phyloP scores from a whole-genome alignment of 176 grass and related monocot species.

The Eleusine coracana region DNA sequence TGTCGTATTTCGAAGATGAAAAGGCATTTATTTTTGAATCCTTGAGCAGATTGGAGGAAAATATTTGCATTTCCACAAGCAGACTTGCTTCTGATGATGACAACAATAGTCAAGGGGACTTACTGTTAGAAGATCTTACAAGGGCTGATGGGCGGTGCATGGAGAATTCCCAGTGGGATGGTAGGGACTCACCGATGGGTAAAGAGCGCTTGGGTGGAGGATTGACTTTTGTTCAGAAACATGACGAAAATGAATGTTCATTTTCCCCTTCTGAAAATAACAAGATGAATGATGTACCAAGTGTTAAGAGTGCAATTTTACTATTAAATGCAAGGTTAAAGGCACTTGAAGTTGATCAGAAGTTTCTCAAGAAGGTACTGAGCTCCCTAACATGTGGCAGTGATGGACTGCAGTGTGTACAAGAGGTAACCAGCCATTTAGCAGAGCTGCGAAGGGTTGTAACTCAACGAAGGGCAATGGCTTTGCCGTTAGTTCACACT shows the following conservation, averaged over 20 bases:
- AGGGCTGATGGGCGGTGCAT: slow-evolving; percentile 9
- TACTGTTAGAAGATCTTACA: slow-evolving; percentile 19
- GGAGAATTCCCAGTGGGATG: slow-evolving; percentile 3
- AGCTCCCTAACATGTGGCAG: slow-evolving; percentile 47
- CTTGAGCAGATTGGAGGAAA: slow-evolving; percentile 58
- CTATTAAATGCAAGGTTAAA: slow-evolving; percentile 43
- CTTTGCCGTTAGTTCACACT: slow-evolving; percentile 17
- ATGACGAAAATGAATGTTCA: slow-evolving; percentile 8
- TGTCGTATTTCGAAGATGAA: slow-evolving; percentile 58
- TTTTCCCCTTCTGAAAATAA: slow-evolving; percentile 5
- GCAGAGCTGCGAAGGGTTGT: slow-evolving; percentile 55
- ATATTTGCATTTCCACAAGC: slow-evolving; percentile 40
- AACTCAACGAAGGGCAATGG: slow-evolving; percentile 12
- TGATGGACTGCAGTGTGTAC: slow-evolving; percentile 55
- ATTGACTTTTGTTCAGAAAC: slow-evolving; percentile 29
- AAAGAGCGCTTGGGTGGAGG: not conserved
- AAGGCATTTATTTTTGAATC: slow-evolving; percentile 58
- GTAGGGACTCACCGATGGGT: not conserved
- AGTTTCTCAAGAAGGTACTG: slow-evolving; percentile 55
- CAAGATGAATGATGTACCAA: slow-evolving; percentile 10
- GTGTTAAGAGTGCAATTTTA: slow-evolving; percentile 44
- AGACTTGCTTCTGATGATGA: slow-evolving; percentile 38
- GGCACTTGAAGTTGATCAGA: slow-evolving; percentile 61
- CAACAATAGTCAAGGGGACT: slow-evolving; percentile 6
- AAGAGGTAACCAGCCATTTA: slow-evolving; percentile 59